Percentiles rank a stretch among this genome's conserved stretches.
Evolutionary conservation across 2,329 filamentous ascomycete genomes (phyloP).

Genomic region (Thermothelomyces thermophilus): DNA sequence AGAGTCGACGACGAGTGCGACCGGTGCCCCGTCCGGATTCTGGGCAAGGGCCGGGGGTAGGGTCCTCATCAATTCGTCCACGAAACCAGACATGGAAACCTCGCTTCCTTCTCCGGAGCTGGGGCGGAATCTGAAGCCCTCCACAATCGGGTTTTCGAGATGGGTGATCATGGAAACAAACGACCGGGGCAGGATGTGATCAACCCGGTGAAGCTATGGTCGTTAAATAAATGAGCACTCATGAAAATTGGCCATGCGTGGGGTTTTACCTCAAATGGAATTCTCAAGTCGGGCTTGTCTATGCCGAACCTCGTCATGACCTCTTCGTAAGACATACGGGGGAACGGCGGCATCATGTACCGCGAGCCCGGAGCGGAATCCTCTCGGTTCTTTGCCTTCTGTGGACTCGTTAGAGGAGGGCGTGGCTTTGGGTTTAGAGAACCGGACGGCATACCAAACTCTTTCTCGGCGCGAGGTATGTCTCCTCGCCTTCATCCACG

Average conservation of each 20-base stretch:
- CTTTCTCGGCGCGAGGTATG: slow-evolving; percentile 24
- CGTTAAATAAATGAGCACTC: slow-evolving; percentile 7
- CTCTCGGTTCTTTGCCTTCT: background rate
- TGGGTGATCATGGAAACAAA: slow-evolving; percentile 71
- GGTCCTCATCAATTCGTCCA: slow-evolving; percentile 63
- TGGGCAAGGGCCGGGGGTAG: slow-evolving; percentile 53
- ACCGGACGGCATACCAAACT: slow-evolving; percentile 10
- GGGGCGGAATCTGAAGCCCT: slow-evolving; percentile 64
- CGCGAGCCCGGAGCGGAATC: background rate
- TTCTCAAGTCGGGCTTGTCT: slow-evolving; percentile 87
- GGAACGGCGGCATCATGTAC: slow-evolving; percentile 37
- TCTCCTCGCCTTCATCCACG: slow-evolving; percentile 27
- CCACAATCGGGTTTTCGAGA: slow-evolving; percentile 62
- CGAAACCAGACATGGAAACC: slow-evolving; percentile 37
- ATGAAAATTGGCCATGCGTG: background rate
- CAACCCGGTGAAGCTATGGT: slow-evolving; percentile 57
- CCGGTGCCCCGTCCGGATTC: slow-evolving; percentile 72
- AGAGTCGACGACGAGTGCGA: slow-evolving; percentile 68
- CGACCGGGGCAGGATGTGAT: slow-evolving; percentile 53
- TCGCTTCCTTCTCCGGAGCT: slow-evolving; percentile 21
- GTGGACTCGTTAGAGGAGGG: background rate
- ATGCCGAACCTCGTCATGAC: slow-evolving; percentile 77
- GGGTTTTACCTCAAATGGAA: slow-evolving; percentile 55
- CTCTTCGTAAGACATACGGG: slow-evolving; percentile 61
- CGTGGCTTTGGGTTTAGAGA: too few species aligned